Evolutionary conservation across 2,329 filamentous ascomycete genomes (phyloP), one percentile per base, ranked within the genome.

Genomic region (Arthrobotrys iridis): DNA sequence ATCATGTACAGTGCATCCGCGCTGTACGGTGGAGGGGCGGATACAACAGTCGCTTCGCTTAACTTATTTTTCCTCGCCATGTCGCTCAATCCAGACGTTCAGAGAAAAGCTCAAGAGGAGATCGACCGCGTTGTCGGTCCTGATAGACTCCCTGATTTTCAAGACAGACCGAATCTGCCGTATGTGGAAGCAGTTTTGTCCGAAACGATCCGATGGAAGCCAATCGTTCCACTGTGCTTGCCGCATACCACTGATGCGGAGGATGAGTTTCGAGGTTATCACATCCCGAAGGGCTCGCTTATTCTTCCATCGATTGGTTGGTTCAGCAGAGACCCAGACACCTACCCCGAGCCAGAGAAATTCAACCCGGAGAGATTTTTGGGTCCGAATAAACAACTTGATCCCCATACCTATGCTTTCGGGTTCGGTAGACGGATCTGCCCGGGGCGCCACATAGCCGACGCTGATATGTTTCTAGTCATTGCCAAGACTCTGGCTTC

Each of bases 291-390:
- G 30, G 85, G 85, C 3, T 83, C 85, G 0, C 85, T 85, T 0
- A 84, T 87, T 18, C 83, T 87, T 62, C 84, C 86, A 0, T 79
- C 85, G 87, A 80, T 87, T 84, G 85, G 4, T 1, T 84, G 84
- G 46, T 85, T 89, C 79, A 86, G 87, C 80, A 86, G 87, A 46
- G 87, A 89, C 76, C 84, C 85, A 1, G 81, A 81, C 35, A 86
- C 84, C 63, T 91, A 90, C 78, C 88, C 88, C 0, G 86, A 90
- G 78, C 86, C 87, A 15, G 88, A 90, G 57, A 84, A 82, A 77
- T 90, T 85, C 81, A 85, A 83, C 28, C 88, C 89, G 0, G 88
- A 89, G 77, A 85, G 88, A 41, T 91, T 87, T 83, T 84, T 91
- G 8, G 86, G 89, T 77, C 81, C 86, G 13, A 82, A 18, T 90